Conservation (phyloP, 2,329 filamentous ascomycete genomes). For the Ceratocystis huliohia region DNA sequence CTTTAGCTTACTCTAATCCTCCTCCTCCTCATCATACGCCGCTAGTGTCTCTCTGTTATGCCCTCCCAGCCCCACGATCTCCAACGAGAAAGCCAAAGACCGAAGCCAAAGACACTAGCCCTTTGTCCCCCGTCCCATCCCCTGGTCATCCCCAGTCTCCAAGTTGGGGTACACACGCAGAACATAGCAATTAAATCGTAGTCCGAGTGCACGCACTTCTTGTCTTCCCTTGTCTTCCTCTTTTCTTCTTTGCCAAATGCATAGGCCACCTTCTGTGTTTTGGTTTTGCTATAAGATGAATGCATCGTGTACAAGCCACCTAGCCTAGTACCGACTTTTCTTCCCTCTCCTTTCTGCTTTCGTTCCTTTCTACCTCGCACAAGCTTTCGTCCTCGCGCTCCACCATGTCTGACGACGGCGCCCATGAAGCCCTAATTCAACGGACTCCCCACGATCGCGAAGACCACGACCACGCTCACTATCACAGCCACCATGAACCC, state of each 20-base stretch:
- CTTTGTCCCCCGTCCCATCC: no score
- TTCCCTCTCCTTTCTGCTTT: background rate
- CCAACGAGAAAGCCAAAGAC: no score
- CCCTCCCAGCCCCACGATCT: background rate
- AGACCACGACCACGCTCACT: slow-evolving; percentile 24
- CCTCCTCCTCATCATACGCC: background rate
- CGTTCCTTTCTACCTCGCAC: background rate
- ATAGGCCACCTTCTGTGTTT: background rate
- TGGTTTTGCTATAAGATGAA: slow-evolving; percentile 2
- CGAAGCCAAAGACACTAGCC: no score
- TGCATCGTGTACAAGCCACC: background rate
- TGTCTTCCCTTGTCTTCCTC: slow-evolving; percentile 6
- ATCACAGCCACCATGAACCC: slow-evolving; percentile 23
- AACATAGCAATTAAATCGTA: background rate
- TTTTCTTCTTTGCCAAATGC: slow-evolving; percentile 6
- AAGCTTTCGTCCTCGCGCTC: background rate
- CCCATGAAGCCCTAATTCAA: slow-evolving; percentile 10
- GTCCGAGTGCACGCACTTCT: background rate
- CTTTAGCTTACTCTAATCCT: background rate
- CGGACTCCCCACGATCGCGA: slow-evolving; percentile 13
- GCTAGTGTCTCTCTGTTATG: background rate
- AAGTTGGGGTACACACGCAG: background rate
- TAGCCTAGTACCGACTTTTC: slow-evolving; percentile 3
- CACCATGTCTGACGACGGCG: slow-evolving; percentile 13
- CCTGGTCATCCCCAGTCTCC: no score